Conservation (phyloP, 139 green algal species). For the Gonium pectorale region DNA sequence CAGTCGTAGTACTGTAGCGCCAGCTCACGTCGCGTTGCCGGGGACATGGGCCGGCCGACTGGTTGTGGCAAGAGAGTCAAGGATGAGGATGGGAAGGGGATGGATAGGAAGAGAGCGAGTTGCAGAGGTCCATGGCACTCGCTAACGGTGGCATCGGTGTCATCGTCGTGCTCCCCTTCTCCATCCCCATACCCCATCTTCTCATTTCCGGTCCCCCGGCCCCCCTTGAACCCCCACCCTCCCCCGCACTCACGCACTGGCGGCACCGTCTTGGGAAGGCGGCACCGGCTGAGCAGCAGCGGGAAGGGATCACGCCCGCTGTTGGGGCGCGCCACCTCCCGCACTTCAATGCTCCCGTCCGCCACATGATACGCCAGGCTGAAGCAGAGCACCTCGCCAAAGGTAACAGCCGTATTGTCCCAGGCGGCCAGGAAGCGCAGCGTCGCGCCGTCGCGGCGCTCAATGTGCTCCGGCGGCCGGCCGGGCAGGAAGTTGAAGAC, state of each 20-base stretch:
- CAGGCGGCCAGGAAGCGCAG: slow-evolving; percentile 89
- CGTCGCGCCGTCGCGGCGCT: slow-evolving; percentile 22
- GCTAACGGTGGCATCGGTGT: no score
- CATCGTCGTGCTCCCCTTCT: no score
- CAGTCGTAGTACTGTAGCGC: slow-evolving; percentile 64
- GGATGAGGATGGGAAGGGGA: no score
- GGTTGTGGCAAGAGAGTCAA: no score
- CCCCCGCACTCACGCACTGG: slow-evolving; percentile 47
- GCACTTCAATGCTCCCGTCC: slow-evolving; percentile 85
- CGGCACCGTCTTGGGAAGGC: slow-evolving; percentile 59
- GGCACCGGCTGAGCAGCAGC: slow-evolving; percentile 48
- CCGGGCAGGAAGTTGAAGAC: slow-evolving; percentile 52
- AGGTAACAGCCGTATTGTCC: slow-evolving; percentile 78
- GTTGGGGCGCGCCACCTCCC: slow-evolving; percentile 55
- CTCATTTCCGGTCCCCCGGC: no score
- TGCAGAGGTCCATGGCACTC: no score
- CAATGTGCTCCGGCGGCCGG: background rate
- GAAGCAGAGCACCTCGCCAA: slow-evolving; percentile 79
- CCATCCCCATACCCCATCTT: no score
- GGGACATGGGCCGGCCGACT: slow-evolving; percentile 59
- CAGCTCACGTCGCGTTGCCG: slow-evolving; percentile 19
- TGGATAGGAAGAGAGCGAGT: no score
- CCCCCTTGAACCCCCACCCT: no score
- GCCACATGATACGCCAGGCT: slow-evolving; percentile 86
- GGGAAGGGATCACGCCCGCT: slow-evolving; percentile 61